phyloP scores from a whole-genome alignment of 768 basidiomycete genomes.

The Mycena crocata region DNA sequence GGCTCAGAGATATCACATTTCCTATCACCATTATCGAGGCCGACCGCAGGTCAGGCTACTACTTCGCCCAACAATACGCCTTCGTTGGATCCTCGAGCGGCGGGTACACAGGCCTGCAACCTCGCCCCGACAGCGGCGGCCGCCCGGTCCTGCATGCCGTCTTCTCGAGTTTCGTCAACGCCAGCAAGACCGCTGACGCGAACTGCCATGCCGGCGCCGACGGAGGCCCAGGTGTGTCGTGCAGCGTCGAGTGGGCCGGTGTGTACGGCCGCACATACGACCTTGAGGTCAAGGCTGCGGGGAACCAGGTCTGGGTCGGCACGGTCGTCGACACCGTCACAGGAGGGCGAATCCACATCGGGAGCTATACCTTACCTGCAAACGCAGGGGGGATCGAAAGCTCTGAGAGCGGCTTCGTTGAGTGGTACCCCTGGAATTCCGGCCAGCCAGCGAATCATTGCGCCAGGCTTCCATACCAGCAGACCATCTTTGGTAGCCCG shows the following conservation, averaged over 20 bases:
- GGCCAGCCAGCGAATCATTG: conserved; percentile 26
- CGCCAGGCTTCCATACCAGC: conserved; percentile 15
- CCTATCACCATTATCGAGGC: conserved; percentile 24
- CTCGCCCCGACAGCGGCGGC: not conserved
- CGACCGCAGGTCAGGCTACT: conserved; percentile 23
- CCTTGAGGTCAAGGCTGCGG: not conserved
- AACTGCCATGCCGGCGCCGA: conserved; percentile 24
- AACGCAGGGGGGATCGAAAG: conserved; percentile 8
- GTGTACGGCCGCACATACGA: conserved; percentile 19
- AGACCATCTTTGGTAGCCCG: conserved; percentile 20
- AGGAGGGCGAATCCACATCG: conserved; percentile 13
- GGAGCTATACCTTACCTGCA: conserved; percentile 15
- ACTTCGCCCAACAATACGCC: conserved; percentile 25
- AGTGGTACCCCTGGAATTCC: conserved; percentile 29
- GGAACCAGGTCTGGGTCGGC: not conserved
- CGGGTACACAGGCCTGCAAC: conserved; percentile 18
- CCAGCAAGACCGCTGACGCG: conserved; percentile 12
- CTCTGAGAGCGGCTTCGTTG: conserved; percentile 19
- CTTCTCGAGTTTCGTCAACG: conserved; percentile 10
- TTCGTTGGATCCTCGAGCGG: not conserved
- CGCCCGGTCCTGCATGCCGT: not conserved
- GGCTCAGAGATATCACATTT: conserved; percentile 29
- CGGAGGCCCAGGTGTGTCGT: conserved; percentile 25
- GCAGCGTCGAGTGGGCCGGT: conserved; percentile 22
- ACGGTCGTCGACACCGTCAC: conserved; percentile 15